phyloP scores from a whole-genome alignment of 1,284 basidiomycete species.

The Trichosporon inkin region DNA sequence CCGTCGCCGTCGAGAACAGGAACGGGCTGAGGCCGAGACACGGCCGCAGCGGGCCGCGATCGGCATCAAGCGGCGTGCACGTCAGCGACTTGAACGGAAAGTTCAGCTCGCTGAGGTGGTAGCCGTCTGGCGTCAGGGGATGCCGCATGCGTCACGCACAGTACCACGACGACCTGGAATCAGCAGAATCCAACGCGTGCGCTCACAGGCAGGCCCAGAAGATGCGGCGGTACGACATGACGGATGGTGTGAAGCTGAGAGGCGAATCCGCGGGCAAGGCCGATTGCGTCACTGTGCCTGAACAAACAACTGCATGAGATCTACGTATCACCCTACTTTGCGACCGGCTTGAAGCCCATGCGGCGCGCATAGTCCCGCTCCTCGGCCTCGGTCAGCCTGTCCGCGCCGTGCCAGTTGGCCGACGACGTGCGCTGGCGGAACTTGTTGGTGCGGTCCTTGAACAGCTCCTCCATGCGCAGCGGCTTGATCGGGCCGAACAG shows the following conservation, averaged over 20 bases:
- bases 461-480: constrained; percentile 66
- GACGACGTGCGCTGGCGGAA: constrained; percentile 86
- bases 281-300: constrained; percentile 2
- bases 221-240: constrained; percentile 9
- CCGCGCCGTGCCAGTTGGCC: constrained; percentile 85
- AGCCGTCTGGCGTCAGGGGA: constrained; percentile 42
- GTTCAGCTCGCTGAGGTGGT: constrained; percentile 79
- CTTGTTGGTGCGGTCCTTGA: constrained; percentile 58
- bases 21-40: constrained; percentile 74
- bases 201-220: constrained; percentile 37
- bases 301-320: neutral
- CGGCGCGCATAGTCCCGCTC: constrained; percentile 76
- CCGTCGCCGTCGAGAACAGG: constrained; percentile 72
- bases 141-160: constrained; percentile 25
- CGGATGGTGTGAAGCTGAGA: neutral
- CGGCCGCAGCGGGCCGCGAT: constrained; percentile 33
- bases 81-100: constrained; percentile 75
- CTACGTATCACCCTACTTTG: neutral
- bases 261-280: neutral
- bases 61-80: constrained; percentile 52
- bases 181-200: neutral
- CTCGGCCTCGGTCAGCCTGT: constrained; percentile 75
- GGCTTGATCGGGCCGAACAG: constrained; percentile 83
- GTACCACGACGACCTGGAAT: constrained; percentile 47
- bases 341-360: constrained; percentile 69